Conservation (phyloP, 2,329 filamentous ascomycete species). For the Aspergillus ustus region DNA sequence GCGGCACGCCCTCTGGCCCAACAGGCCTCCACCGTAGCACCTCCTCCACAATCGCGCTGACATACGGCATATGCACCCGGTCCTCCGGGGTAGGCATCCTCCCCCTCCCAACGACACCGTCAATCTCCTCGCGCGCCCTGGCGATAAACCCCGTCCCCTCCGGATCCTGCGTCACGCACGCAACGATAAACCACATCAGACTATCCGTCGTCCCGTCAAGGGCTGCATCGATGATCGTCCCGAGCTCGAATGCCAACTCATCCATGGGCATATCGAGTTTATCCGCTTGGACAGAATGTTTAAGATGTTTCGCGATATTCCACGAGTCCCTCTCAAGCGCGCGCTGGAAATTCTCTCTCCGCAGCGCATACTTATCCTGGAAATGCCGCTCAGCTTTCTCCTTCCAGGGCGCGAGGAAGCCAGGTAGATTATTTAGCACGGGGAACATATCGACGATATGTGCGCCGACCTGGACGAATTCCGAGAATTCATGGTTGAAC, state of each 20-base stretch:
- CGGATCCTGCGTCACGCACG: constrained; percentile 6
- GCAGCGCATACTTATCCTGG: background rate
- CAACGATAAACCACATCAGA: constrained; percentile 9
- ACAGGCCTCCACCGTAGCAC: constrained; percentile 35
- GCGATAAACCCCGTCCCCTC: background rate
- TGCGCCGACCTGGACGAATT: background rate
- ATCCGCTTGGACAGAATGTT: background rate
- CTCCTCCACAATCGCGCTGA: constrained; percentile 35
- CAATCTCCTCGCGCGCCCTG: constrained; percentile 1
- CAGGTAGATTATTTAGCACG: background rate
- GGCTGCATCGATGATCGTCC: background rate
- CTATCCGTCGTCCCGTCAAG: background rate
- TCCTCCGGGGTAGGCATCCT: constrained; percentile 1
- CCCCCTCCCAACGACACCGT: background rate
- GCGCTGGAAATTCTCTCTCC: no score
- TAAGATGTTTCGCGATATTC: constrained; percentile 1
- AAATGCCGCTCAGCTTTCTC: constrained; percentile 3
- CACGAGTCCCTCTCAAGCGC: constrained; percentile 4
- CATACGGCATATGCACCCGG: constrained; percentile 29
- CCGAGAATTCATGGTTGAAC: background rate
- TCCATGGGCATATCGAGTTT: background rate
- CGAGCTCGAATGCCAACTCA: constrained; percentile 7
- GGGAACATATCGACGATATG: constrained; percentile 4
- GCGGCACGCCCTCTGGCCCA: constrained; percentile 26
- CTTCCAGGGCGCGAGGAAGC: constrained; percentile 4